Base-by-base conservation (phyloP, 441 rosid species). In the Erysimum cheiri region DNA sequence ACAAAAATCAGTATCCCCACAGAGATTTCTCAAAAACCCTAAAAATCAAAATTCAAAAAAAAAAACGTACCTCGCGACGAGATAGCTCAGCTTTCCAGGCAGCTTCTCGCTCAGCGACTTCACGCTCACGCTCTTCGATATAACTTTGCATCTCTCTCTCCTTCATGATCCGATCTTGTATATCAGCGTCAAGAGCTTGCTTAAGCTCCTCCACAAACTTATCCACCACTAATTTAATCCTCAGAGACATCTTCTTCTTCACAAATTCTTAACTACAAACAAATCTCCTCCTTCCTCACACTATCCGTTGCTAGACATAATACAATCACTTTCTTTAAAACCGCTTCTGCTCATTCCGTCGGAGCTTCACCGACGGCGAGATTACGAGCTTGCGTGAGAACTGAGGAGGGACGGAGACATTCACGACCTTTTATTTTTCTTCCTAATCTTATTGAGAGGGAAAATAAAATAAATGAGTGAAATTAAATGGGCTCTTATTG, bases 11-110 rank as follows among this genome's bases (percentile, higher is more conserved):
- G 15, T 0, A 17, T 14, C 52, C 28, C 3, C n/a, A 15, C n/a
- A n/a, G n/a, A n/a, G n/a, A n/a, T n/a, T n/a, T n/a, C n/a, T n/a
- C n/a, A n/a, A n/a, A n/a, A 55, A 8, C 39, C 60, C 67, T 58
- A 43, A 54, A 19, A 53, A 39, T 1, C 4, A 2, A 12, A 9
- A 33, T 8, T 65, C 3, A 8, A 36, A 40, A 44, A 49, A 68
- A 61, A n/a, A n/a, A n/a, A n/a, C 22, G 0, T 26, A 77, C 98
- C 89, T 92, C 98, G 39, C 99, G 96, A 40, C 98, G 98, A 48
- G 99, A 95, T 66, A 95, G 97, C 84, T 92, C 96, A 24, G 99
- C 98, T 78, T 95, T 95, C 99, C 98, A 95, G 37, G 98, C 99
- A 44, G 99, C 97, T 77, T 95, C 99, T 40, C 99, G 91, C 68